Conservation (phyloP, 1,284 basidiomycete species). For the Volvariella volvacea region DNA sequence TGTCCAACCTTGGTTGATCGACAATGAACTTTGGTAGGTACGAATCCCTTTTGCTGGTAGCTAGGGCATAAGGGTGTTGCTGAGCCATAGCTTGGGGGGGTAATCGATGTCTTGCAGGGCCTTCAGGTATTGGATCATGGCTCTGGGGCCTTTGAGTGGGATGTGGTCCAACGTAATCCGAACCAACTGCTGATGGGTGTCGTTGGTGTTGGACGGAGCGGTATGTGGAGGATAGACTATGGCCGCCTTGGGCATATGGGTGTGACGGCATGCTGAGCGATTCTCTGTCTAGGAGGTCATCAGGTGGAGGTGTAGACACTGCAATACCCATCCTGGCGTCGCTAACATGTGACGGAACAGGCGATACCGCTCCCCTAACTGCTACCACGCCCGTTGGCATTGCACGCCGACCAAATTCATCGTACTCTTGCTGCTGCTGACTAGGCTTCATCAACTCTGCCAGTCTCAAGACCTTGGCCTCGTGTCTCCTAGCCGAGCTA, state of each 20-base stretch:
- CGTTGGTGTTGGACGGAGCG: constrained; percentile 10
- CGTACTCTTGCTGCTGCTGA: background rate
- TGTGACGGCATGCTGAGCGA: constrained; percentile 39
- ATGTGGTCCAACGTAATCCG: constrained; percentile 46
- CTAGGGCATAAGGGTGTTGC: constrained; percentile 28
- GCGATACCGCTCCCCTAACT: constrained; percentile 11
- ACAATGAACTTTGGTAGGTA: constrained; percentile 17
- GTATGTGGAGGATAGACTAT: background rate
- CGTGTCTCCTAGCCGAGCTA: too few species aligned
- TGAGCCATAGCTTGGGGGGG: constrained; percentile 34
- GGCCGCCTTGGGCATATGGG: constrained; percentile 34
- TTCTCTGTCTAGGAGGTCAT: constrained; percentile 23
- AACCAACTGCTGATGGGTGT: constrained; percentile 9
- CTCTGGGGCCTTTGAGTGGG: constrained; percentile 14
- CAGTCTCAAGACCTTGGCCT: too few species aligned
- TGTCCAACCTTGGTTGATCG: constrained; percentile 26
- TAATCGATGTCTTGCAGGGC: constrained; percentile 41
- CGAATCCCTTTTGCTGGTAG: background rate
- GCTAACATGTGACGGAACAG: constrained; percentile 22
- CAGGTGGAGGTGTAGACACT: constrained; percentile 50
- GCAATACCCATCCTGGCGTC: constrained; percentile 54
- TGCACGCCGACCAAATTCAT: background rate
- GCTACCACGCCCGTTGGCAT: too few species aligned
- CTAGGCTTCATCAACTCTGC: too few species aligned
- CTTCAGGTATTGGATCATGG: constrained; percentile 17